These are phyloP conservation scores for Trichoderma koningii DNA, from an alignment of 2,329 filamentous ascomycete species.

Conservation along the genomic window DNA sequence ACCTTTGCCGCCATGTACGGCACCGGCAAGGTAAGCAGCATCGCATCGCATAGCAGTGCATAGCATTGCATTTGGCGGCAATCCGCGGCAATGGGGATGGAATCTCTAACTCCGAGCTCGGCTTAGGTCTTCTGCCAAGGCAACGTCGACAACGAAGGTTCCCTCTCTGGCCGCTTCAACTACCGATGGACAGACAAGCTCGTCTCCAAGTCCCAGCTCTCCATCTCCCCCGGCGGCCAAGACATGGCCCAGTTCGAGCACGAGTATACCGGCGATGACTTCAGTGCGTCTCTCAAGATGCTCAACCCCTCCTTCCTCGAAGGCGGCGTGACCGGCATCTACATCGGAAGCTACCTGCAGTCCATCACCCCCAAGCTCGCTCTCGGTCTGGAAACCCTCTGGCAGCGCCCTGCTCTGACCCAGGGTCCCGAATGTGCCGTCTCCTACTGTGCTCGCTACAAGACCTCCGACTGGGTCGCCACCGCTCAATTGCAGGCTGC, in stretches of 20 bases:
- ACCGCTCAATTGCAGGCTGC: slow-evolving; percentile 81
- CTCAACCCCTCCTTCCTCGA: slow-evolving; percentile 95
- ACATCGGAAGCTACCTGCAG: slow-evolving; percentile 94
- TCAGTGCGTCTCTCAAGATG: slow-evolving; percentile 88
- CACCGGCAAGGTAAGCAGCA: slow-evolving; percentile 72
- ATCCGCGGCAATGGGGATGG: not conserved
- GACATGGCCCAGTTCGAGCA: slow-evolving; percentile 93
- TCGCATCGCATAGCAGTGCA: not conserved
- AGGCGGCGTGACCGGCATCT: slow-evolving; percentile 90
- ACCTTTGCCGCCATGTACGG: slow-evolving; percentile 93
- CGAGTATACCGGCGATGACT: slow-evolving; percentile 91
- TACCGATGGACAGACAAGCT: slow-evolving; percentile 81
- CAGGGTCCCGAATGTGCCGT: slow-evolving; percentile 88
- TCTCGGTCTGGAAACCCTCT: slow-evolving; percentile 88
- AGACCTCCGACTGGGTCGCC: slow-evolving; percentile 87
- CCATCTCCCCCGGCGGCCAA: slow-evolving; percentile 77
- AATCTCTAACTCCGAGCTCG: slow-evolving; percentile 28
- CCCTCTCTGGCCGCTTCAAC: slow-evolving; percentile 87
- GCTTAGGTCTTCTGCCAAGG: slow-evolving; percentile 89
- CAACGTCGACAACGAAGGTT: slow-evolving; percentile 89
- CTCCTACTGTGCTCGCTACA: slow-evolving; percentile 91
- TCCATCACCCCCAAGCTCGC: slow-evolving; percentile 84
- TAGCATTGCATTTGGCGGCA: not conserved
- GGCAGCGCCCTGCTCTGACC: slow-evolving; percentile 82
- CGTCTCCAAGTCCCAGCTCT: slow-evolving; percentile 83